Evolutionary conservation across 2,329 filamentous ascomycete genomes (phyloP), one percentile per base, ranked within the genome.

Genomic region (Botrytis fabae): DNA sequence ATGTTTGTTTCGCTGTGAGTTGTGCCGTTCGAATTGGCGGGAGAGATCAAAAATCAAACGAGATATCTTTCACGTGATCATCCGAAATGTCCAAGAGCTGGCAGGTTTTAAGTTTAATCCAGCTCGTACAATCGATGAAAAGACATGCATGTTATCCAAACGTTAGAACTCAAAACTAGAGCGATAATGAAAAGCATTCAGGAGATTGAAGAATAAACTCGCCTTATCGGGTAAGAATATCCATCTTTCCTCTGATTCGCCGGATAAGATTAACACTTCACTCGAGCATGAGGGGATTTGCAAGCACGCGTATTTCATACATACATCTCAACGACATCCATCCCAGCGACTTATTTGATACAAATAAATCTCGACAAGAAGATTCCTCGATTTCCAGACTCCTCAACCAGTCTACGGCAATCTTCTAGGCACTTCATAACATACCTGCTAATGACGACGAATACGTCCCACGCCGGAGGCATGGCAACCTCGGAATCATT

Each of bases 221-320:
- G 14, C 64, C 46, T 28, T 28, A 54, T 68, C 64, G 16, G 46
- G 46, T 20, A 66, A 66, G 32, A 54, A n/a, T 32, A 25, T 68
- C 48, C 48, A n/a, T 38, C 35, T 35, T 9, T 57, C 9, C 14
- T 42, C 38, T 68, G 48, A 68, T 68, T 68, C 65, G 65, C 57
- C 65, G 20, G 65, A 68, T 68, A 68, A 57, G n/a, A 57, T 57
- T 9, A 57, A 57, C 6, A 28, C n/a, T 57, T 18, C 44, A 8
- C 59, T 18, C 32, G 14, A 40, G 9, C 54, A 54, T 20, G 25
- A 54, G 46, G 22, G 64, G 32, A 42, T n/a, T 46, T 51, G n/a
- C 14, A 18, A 28, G 0, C 44, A 38, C 51, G n/a, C 12, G 18
- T 38, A 32, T 25, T 28, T 54, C 12, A n/a, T 38, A 35, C 35